A percentile compares a stretch with the other conserved stretches of the same genome.
Evolutionary conservation across 225 moss, liverwort and hornwort species (phyloP).

Genomic region (Pseudisothecium myosuroides): DNA sequence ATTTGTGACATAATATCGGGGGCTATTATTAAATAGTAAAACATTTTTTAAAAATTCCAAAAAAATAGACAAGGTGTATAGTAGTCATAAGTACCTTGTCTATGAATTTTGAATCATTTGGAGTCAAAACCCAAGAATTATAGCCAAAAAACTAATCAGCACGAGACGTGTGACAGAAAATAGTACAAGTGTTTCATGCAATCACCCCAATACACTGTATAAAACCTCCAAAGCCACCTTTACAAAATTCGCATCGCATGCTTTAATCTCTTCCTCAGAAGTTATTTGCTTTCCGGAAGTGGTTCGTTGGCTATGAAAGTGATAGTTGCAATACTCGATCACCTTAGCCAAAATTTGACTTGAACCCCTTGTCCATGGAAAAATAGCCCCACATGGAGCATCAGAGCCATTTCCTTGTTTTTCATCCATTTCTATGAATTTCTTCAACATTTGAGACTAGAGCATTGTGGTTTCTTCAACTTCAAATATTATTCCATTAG

Average conservation of each 20-base stretch:
- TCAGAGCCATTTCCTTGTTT: background rate
- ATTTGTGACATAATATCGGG: too few relatives aligned
- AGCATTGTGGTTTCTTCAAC: background rate
- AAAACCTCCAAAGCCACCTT: background rate
- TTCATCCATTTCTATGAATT: background rate
- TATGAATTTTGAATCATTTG: too few relatives aligned
- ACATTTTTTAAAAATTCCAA: too few relatives aligned
- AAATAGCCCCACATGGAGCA: background rate
- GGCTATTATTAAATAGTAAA: too few relatives aligned
- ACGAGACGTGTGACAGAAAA: too few relatives aligned
- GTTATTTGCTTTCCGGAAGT: fast-evolving
- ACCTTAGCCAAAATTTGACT: background rate
- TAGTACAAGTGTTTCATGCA: too few relatives aligned
- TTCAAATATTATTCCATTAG: background rate
- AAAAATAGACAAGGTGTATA: too few relatives aligned
- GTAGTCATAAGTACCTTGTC: too few relatives aligned
- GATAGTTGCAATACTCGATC: background rate
- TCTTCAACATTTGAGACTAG: background rate
- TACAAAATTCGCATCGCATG: background rate
- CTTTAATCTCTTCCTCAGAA: background rate
- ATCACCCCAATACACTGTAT: too few relatives aligned
- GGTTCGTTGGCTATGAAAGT: background rate
- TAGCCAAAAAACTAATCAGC: too few relatives aligned
- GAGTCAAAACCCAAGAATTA: too few relatives aligned
- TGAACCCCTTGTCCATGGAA: background rate